phyloP scores from a whole-genome alignment of 305 asterid species.

The Fraxinus sp. region DNA sequence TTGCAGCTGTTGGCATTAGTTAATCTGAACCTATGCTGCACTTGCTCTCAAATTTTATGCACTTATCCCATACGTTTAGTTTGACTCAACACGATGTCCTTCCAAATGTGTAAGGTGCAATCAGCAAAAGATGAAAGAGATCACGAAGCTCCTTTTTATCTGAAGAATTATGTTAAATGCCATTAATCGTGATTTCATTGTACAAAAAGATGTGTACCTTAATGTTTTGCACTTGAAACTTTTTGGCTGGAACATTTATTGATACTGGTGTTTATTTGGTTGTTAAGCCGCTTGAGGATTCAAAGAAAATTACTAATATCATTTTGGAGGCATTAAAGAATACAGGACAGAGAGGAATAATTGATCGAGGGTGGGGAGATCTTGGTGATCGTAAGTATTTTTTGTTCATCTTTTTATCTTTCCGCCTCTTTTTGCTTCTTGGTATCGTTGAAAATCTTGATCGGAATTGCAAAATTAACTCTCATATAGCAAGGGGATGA shows the following conservation, averaged over 20 bases:
- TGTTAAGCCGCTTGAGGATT: slow-evolving; percentile 84
- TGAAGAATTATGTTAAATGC: background rate
- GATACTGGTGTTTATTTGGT: slow-evolving; percentile 7
- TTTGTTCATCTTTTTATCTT: slow-evolving; percentile 13
- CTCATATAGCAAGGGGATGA: background rate
- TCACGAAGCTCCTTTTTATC: background rate
- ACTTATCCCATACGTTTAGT: background rate
- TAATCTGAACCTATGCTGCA: background rate
- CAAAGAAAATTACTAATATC: slow-evolving; percentile 62
- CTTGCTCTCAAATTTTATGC: background rate
- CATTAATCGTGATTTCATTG: background rate
- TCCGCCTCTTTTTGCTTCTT: slow-evolving; percentile 12
- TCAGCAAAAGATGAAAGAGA: background rate
- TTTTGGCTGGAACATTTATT: background rate
- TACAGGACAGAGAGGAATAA: slow-evolving; percentile 93
- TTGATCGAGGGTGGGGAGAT: slow-evolving; percentile 98
- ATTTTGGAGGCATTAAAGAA: slow-evolving; percentile 79
- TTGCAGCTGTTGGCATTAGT: slow-evolving; percentile 2
- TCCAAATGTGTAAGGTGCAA: background rate
- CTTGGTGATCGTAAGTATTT: slow-evolving; percentile 81
- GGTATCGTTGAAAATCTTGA: background rate
- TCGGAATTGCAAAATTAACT: background rate
- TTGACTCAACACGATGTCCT: background rate
- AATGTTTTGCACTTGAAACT: background rate
- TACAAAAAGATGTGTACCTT: background rate